Conservation (phyloP, 441 rosid species). For the Heliophila coronopifolia region DNA sequence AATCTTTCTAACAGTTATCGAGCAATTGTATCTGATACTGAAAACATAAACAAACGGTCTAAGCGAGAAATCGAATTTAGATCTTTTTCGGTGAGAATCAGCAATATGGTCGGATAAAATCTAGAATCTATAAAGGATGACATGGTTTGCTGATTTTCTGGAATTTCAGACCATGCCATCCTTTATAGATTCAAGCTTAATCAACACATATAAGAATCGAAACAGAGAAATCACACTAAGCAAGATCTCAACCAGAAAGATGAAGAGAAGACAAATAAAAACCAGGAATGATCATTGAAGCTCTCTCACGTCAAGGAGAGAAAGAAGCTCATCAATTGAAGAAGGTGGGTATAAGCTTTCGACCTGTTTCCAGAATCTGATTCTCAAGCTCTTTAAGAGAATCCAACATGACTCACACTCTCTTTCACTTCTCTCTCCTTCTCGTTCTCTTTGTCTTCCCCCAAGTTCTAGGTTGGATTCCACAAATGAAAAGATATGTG, state of each 20-base stretch:
- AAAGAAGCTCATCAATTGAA: conserved; percentile 64
- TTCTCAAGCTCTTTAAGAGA: conserved; percentile 60
- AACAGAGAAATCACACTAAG: background rate
- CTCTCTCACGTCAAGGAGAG: conserved; percentile 83
- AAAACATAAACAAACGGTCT: too few relatives aligned
- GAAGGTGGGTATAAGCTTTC: conserved; percentile 60
- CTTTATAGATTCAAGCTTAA: background rate
- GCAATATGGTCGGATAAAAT: too few relatives aligned
- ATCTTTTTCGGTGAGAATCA: too few relatives aligned
- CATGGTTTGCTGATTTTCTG: too few relatives aligned
- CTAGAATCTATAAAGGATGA: too few relatives aligned
- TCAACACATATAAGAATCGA: background rate
- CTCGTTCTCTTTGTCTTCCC: conserved; percentile 19
- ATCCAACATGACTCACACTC: conserved; percentile 38
- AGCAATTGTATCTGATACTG: too few relatives aligned
- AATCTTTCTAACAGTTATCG: too few relatives aligned
- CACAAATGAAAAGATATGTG: too few relatives aligned
- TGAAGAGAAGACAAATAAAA: background rate
- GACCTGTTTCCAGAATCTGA: conserved; percentile 69
- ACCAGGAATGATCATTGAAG: conserved; percentile 8
- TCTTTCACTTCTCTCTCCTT: background rate
- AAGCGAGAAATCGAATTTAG: too few relatives aligned
- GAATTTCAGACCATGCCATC: too few relatives aligned
- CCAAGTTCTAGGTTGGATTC: conserved; percentile 38
- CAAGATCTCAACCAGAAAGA: conserved; percentile 3